These are phyloP conservation scores for Talaromyces sp. DNA, from an alignment of 2,329 filamentous ascomycete species.

Conservation along the genomic window DNA sequence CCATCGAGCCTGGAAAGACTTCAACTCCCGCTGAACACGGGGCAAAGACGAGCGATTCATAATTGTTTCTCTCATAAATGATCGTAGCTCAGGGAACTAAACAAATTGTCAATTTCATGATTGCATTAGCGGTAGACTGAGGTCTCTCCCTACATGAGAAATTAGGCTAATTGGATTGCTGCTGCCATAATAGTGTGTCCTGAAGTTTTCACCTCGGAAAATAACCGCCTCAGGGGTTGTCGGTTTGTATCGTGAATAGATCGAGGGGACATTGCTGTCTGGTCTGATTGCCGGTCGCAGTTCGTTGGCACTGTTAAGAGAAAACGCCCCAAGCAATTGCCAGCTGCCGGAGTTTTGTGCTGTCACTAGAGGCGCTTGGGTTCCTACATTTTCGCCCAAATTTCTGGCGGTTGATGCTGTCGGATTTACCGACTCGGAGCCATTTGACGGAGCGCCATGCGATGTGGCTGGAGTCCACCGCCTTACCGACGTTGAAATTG, in stretches of 20 bases:
- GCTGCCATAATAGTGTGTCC: constrained; percentile 18
- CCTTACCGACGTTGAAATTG: not conserved
- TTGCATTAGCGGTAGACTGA: not conserved
- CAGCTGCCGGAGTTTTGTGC: constrained; percentile 7
- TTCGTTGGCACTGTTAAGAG: not conserved
- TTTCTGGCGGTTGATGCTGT: not conserved
- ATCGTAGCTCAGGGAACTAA: constrained; percentile 18
- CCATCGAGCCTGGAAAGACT: constrained; percentile 16
- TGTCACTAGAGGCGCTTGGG: not conserved
- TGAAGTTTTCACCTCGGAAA: constrained; percentile 19
- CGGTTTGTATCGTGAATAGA: not conserved
- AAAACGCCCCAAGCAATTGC: constrained; percentile 1
- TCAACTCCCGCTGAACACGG: constrained; percentile 17
- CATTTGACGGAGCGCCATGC: not conserved
- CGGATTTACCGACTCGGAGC: not conserved
- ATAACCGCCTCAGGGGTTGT: constrained; percentile 12
- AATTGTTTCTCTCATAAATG: constrained; percentile 19
- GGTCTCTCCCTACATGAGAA: constrained; percentile 13
- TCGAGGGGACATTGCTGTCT: constrained; percentile 1
- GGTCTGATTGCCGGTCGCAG: constrained; percentile 13
- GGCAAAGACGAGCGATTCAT: constrained; percentile 15
- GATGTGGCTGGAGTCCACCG: not conserved
- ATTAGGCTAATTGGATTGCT: constrained; percentile 18
- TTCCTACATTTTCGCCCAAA: not conserved
- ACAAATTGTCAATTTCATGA: not conserved